Conservation (phyloP, 768 basidiomycete species). For the Amanita fuliginea region DNA sequence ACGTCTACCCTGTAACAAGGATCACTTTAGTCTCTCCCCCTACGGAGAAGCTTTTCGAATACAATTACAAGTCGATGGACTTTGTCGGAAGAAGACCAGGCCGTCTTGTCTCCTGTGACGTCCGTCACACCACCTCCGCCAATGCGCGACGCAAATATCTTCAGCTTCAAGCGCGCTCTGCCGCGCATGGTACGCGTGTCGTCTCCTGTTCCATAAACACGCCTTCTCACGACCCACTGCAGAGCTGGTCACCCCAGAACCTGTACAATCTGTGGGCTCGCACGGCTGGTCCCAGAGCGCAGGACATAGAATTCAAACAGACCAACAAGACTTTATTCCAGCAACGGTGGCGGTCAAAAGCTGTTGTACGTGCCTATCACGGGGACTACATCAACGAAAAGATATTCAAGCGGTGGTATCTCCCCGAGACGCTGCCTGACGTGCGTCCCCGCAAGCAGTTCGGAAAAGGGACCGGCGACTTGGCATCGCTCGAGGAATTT, state of each 20-base stretch:
- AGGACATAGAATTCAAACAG: conserved; percentile 47
- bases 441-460: conserved; percentile 53
- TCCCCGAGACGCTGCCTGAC: conserved; percentile 79
- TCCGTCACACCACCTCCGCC: too few species aligned
- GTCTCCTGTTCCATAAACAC: neutral
- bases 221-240: neutral
- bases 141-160: conserved; percentile 27
- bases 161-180: conserved; percentile 37
- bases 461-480: conserved; percentile 27
- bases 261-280: conserved; percentile 85
- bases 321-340: conserved; percentile 67
- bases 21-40: too few species aligned
- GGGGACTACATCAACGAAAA: conserved; percentile 90
- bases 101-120: too few species aligned
- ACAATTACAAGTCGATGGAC: too few species aligned
- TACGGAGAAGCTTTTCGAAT: too few species aligned
- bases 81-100: too few species aligned
- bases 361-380: conserved; percentile 86
- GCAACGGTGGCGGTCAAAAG: conserved; percentile 84
- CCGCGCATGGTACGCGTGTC: conserved; percentile 66
- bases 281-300: conserved; percentile 36
- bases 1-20: too few species aligned
- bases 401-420: conserved; percentile 91
- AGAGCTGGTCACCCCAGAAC: conserved; percentile 89
- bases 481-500: conserved; percentile 40